Evolutionary conservation across 257 asterid species (phyloP).

Genomic region (Przewalskia tangutica): DNA sequence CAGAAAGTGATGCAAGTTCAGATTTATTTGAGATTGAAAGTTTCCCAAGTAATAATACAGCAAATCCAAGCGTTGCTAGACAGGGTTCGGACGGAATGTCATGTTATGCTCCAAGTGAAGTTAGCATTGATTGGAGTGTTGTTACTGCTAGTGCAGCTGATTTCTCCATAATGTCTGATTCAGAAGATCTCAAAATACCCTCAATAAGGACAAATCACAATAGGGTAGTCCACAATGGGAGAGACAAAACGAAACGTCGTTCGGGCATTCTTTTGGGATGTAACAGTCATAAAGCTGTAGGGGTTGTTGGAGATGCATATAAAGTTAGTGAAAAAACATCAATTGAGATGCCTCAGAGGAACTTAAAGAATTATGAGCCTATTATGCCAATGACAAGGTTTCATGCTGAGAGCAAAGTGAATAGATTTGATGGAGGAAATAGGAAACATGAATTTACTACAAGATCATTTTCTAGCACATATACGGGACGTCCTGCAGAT

Average conservation of each 20-base stretch:
- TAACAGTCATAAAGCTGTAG: constrained; percentile 53
- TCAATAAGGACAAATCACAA: constrained; percentile 7
- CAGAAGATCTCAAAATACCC: constrained; percentile 22
- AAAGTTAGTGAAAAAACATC: constrained; percentile 17
- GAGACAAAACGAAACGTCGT: constrained; percentile 30
- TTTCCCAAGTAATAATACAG: constrained; percentile 34
- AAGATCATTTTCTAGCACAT: constrained; percentile 20
- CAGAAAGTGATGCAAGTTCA: constrained; percentile 67
- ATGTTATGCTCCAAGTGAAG: constrained; percentile 82
- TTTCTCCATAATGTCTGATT: constrained; percentile 50
- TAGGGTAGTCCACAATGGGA: constrained; percentile 10
- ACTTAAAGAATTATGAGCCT: constrained; percentile 15
- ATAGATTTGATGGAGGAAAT: constrained; percentile 24
- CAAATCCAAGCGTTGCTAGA: constrained; percentile 26
- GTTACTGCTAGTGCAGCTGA: constrained; percentile 71
- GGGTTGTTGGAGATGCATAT: constrained; percentile 51
- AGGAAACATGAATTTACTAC: constrained; percentile 26
- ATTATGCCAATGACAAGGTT: constrained; percentile 30
- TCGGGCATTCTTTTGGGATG: constrained; percentile 57
- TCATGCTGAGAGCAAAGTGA: constrained; percentile 27
- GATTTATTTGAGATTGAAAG: constrained; percentile 83
- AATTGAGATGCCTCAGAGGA: constrained; percentile 11
- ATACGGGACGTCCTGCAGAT: constrained; percentile 21
- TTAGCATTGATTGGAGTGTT: constrained; percentile 83
- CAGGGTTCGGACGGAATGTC: constrained; percentile 38